Conservation (phyloP, 2,329 filamentous ascomycete genomes). For the Neobulgaria alba region DNA sequence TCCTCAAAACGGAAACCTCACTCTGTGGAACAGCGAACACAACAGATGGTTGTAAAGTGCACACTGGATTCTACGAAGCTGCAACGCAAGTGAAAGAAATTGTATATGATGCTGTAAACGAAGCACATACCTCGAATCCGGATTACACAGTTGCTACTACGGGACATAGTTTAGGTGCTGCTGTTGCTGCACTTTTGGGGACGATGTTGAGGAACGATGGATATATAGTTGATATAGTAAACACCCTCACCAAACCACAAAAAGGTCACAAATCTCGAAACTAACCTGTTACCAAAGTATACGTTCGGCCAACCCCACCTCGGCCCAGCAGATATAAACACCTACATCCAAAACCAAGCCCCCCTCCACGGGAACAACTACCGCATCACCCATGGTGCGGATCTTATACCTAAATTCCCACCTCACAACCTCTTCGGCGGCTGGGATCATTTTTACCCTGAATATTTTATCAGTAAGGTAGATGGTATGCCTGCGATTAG, state of each 20-base stretch:
- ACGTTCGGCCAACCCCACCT: not conserved
- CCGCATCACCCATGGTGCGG: not conserved
- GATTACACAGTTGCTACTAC: not conserved
- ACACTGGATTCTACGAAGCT: not conserved
- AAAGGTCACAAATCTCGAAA: not conserved
- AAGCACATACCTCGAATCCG: not conserved
- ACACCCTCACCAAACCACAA: not conserved
- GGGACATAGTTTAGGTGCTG: not conserved
- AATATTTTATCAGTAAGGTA: not conserved
- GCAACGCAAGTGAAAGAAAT: not conserved
- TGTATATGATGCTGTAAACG: not conserved
- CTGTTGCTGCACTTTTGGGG: not conserved
- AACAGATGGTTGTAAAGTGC: not conserved
- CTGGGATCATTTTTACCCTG: not conserved
- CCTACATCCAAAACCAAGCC: not conserved
- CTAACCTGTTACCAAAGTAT: not conserved
- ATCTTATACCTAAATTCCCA: not conserved
- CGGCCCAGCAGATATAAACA: not conserved
- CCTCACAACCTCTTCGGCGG: not conserved
- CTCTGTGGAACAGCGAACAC: not conserved
- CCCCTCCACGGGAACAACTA: not conserved
- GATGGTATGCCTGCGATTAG: not conserved
- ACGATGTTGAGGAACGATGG: not conserved
- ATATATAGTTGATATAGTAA: not conserved
- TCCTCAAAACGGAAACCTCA: not conserved